Evolutionary conservation across 2,329 filamentous ascomycete genomes (phyloP).

Genomic region (Colletotrichum echinochloae): DNA sequence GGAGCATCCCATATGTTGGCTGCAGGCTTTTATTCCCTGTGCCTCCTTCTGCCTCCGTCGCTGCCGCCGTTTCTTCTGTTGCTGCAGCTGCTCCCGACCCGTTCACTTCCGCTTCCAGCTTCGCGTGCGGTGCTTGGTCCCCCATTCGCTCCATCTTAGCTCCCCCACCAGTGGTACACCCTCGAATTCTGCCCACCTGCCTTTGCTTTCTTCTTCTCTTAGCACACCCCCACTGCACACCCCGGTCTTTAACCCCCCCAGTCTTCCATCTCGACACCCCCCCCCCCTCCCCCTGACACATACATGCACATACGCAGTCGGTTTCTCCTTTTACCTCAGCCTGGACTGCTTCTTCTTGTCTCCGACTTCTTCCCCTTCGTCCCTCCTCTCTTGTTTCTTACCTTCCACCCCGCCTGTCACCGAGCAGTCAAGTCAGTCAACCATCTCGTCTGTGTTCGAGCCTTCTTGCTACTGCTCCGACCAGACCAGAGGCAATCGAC

Average conservation of each 20-base stretch:
- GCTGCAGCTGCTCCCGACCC: slow-evolving; percentile 12
- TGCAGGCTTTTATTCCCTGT: slow-evolving; percentile 29
- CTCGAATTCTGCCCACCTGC: slow-evolving; percentile 25
- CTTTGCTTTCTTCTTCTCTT: neutral
- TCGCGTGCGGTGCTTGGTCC: slow-evolving; percentile 35
- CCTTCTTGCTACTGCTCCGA: slow-evolving; percentile 32
- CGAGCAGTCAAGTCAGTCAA: slow-evolving; percentile 37
- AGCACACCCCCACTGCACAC: neutral
- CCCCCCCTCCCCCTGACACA: neutral
- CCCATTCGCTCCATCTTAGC: slow-evolving; percentile 31
- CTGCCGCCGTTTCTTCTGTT: neutral
- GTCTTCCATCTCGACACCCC: slow-evolving; percentile 30
- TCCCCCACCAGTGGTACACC: slow-evolving; percentile 29
- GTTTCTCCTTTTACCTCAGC: slow-evolving; percentile 36
- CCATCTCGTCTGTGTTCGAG: slow-evolving; percentile 36
- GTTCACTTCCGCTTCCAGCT: slow-evolving; percentile 21
- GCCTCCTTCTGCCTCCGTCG: neutral
- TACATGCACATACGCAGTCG: neutral
- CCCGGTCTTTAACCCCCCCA: slow-evolving; percentile 12
- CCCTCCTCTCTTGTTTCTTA: slow-evolving; percentile 37
- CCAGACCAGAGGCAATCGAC: slow-evolving; percentile 32
- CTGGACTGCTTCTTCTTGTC: slow-evolving; percentile 39
- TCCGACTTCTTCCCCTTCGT: slow-evolving; percentile 28
- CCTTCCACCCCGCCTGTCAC: slow-evolving; percentile 39
- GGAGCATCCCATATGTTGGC: slow-evolving; percentile 2